These are phyloP conservation scores for Gilbertella persicaria DNA, from an alignment of 371 early-diverging fungal genomes.

Conservation along the genomic window DNA sequence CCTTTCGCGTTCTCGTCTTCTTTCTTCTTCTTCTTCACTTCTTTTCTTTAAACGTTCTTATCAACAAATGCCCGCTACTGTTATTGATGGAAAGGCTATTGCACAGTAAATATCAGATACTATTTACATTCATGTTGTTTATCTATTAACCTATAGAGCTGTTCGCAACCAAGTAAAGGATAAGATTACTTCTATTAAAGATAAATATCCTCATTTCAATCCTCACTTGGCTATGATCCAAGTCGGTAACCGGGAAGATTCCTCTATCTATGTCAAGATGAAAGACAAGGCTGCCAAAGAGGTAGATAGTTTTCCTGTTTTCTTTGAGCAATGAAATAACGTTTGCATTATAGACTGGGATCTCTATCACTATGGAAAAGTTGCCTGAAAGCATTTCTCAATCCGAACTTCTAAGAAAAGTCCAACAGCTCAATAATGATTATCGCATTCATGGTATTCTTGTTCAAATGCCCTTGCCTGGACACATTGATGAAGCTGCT, in stretches of 20 bases:
- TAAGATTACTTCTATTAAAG: conserved; percentile 64
- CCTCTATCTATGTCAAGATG: conserved; percentile 88
- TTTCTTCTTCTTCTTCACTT: conserved; percentile 12
- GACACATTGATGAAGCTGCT: conserved; percentile 70
- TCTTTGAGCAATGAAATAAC: conserved; percentile 2
- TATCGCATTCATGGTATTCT: conserved; percentile 85
- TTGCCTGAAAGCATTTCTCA: conserved; percentile 53
- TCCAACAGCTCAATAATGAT: conserved; percentile 76
- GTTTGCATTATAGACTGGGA: conserved; percentile 49
- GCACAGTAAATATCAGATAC: conserved; percentile 52
- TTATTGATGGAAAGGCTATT: conserved; percentile 74
- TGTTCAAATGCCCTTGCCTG: conserved; percentile 96
- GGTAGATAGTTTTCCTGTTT: conserved; percentile 45
- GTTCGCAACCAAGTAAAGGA: conserved; percentile 62
- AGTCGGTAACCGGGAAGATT: conserved; percentile 91
- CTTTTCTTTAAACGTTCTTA: conserved; percentile 8
- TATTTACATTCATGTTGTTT: background rate
- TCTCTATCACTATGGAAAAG: conserved; percentile 56
- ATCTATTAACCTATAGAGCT: conserved; percentile 33
- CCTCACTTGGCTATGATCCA: conserved; percentile 89
- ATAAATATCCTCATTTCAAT: conserved; percentile 61
- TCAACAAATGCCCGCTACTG: conserved; percentile 40
- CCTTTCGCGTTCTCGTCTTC: conserved; percentile 9
- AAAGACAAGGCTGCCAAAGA: conserved; percentile 88
- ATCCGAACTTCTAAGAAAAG: conserved; percentile 51